These are phyloP conservation scores for Cladophialophora chaetospira DNA, from an alignment of 2,329 filamentous ascomycete genomes.

Conservation along the genomic window DNA sequence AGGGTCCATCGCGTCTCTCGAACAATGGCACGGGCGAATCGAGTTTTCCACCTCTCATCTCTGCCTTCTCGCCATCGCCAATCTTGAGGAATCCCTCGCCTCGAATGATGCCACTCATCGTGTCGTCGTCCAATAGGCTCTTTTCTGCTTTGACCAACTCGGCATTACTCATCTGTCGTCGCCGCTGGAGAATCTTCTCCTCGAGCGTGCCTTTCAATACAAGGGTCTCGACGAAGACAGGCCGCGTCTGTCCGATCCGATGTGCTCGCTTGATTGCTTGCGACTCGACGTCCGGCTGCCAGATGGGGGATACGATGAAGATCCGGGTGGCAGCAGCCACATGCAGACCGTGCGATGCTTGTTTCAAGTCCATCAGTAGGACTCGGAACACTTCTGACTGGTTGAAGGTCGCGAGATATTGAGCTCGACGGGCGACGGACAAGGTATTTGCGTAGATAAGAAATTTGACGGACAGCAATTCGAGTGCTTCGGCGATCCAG, in stretches of 20 bases:
- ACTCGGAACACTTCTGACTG: constrained; percentile 69
- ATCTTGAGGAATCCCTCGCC: constrained; percentile 54
- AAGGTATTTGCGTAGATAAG: constrained; percentile 60
- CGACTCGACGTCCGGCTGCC: constrained; percentile 79
- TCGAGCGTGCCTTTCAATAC: constrained; percentile 80
- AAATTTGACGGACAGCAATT: constrained; percentile 66
- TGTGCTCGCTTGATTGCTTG: constrained; percentile 91
- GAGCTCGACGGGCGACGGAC: constrained; percentile 63
- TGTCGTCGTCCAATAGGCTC: constrained; percentile 59
- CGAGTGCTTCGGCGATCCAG: constrained; percentile 80
- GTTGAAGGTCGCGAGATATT: constrained; percentile 80
- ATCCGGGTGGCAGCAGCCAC: constrained; percentile 80
- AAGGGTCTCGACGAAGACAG: constrained; percentile 82
- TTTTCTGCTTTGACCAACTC: constrained; percentile 55
- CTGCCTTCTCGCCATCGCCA: constrained; percentile 35
- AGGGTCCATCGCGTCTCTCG: constrained; percentile 10
- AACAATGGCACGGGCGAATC: constrained; percentile 23
- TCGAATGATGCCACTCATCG: constrained; percentile 62
- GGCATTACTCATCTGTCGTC: constrained; percentile 70
- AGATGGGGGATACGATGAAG: constrained; percentile 86
- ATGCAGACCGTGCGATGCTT: constrained; percentile 86
- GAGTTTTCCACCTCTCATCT: constrained; percentile 14
- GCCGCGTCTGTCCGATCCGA: constrained; percentile 77
- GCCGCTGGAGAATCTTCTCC: constrained; percentile 75
- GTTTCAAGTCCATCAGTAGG: constrained; percentile 85